Conservation (phyloP, 2,329 filamentous ascomycete genomes). For the Penicillium sp. region DNA sequence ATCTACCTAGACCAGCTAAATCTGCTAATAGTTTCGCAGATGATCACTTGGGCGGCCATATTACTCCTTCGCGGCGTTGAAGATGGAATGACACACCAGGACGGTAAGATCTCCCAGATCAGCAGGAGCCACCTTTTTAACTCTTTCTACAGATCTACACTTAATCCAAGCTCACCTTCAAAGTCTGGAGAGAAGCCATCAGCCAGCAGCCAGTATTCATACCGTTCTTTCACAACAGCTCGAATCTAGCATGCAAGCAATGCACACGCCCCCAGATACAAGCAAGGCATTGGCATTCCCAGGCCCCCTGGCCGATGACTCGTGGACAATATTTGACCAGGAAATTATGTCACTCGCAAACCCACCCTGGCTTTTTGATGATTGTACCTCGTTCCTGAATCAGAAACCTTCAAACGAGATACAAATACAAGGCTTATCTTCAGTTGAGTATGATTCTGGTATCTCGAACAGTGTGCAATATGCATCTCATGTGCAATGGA, state of each 20-base stretch:
- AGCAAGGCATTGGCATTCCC: constrained; percentile 20
- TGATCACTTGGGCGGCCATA: constrained; percentile 31
- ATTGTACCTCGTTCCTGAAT: constrained; percentile 2
- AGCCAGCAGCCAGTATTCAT: constrained; percentile 26
- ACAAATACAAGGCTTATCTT: not conserved
- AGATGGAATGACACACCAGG: constrained; percentile 29
- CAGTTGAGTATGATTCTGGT: constrained; percentile 1
- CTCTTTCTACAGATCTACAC: constrained; percentile 16
- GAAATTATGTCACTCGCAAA: constrained; percentile 31
- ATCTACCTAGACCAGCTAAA: no score
- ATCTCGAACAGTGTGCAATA: not conserved
- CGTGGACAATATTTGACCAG: constrained; percentile 33
- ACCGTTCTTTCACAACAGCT: constrained; percentile 24
- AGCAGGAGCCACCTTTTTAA: not conserved
- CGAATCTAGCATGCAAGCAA: constrained; percentile 27
- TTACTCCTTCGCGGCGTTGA: constrained; percentile 28
- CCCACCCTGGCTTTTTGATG: constrained; percentile 28
- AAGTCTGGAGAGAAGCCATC: constrained; percentile 22
- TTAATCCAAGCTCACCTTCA: constrained; percentile 27
- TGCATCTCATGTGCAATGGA: constrained; percentile 3
- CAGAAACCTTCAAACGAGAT: constrained; percentile 5
- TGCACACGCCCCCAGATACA: constrained; percentile 30
- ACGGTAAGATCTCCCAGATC: constrained; percentile 16
- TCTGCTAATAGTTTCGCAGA: constrained; percentile 12
- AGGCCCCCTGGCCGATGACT: constrained; percentile 20